These are phyloP conservation scores for Globisporangium iwayamae DNA, from an alignment of 352 stramenopile genomes.

Conservation along the genomic window DNA sequence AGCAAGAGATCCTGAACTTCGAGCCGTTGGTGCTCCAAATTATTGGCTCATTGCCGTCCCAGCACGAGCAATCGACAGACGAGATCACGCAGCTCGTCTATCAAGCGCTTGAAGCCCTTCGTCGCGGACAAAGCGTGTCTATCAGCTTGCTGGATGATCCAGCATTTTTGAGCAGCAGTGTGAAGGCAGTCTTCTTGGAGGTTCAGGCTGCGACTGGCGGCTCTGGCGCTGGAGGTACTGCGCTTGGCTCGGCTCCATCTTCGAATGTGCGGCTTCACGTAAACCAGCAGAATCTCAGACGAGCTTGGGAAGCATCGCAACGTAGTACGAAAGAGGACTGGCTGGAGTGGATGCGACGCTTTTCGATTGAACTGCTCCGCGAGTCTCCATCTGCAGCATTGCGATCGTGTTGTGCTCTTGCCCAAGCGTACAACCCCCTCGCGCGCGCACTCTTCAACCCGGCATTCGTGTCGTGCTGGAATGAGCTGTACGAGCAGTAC, in stretches of 20 bases:
- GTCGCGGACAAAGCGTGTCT: constrained; percentile 37
- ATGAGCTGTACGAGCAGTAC: constrained; percentile 93
- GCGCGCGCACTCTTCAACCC: constrained; percentile 96
- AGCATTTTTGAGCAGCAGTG: constrained; percentile 39
- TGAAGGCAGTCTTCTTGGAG: constrained; percentile 38
- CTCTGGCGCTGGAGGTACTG: constrained; percentile 19
- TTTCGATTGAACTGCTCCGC: constrained; percentile 96
- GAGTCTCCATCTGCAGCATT: constrained; percentile 95
- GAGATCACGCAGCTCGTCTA: constrained; percentile 49
- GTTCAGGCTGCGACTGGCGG: constrained; percentile 27
- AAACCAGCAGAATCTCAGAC: constrained; percentile 91
- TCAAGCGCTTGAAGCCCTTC: constrained; percentile 52
- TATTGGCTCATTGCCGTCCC: constrained; percentile 49
- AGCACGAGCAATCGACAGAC: constrained; percentile 33
- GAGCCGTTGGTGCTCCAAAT: constrained; percentile 67
- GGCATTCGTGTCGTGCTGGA: constrained; percentile 99
- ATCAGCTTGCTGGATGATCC: constrained; percentile 50
- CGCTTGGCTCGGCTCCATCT: constrained; percentile 32
- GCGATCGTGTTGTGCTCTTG: constrained; percentile 90
- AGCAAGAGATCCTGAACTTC: constrained; percentile 71
- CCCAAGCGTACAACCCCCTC: constrained; percentile 96
- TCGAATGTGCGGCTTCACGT: constrained; percentile 80
- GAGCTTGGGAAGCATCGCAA: constrained; percentile 94
- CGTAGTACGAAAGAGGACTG: constrained; percentile 92
- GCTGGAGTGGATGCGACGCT: constrained; percentile 97